These are phyloP conservation scores for Tolypocladium tropicale DNA, from an alignment of 2,329 filamentous ascomycete genomes.

Conservation along the genomic window DNA sequence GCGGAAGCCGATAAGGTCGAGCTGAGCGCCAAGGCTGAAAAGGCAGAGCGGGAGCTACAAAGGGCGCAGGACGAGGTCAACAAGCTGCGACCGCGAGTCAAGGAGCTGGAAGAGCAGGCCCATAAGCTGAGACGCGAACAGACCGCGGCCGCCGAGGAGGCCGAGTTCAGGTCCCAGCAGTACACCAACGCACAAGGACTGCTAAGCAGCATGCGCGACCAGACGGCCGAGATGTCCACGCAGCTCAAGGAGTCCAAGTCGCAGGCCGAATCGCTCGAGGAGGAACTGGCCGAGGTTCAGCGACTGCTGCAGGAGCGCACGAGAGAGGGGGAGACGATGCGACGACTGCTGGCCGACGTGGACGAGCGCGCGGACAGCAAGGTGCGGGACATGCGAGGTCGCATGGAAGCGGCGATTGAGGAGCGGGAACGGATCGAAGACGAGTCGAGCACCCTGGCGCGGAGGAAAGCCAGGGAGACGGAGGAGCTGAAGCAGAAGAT, in stretches of 20 bases:
- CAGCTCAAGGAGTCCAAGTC: slow-evolving; percentile 85
- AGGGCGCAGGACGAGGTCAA: slow-evolving; percentile 62
- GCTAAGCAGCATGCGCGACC: slow-evolving; percentile 86
- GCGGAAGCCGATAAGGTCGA: slow-evolving; percentile 74
- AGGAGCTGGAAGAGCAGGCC: slow-evolving; percentile 64
- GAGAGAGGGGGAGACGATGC: slow-evolving; percentile 90
- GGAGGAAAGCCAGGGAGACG: slow-evolving; percentile 68
- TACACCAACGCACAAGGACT: slow-evolving; percentile 77
- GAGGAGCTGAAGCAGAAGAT: slow-evolving; percentile 76
- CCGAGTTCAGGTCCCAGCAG: slow-evolving; percentile 74
- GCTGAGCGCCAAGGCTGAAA: slow-evolving; percentile 62
- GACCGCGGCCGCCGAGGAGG: slow-evolving; percentile 62
- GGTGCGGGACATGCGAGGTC: slow-evolving; percentile 78
- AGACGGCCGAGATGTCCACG: slow-evolving; percentile 75
- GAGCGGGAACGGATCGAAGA: slow-evolving; percentile 90
- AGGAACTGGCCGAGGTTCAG: slow-evolving; percentile 84
- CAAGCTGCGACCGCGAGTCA: slow-evolving; percentile 51
- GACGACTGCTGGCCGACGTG: slow-evolving; percentile 74
- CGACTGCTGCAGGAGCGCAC: slow-evolving; percentile 78
- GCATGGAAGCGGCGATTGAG: slow-evolving; percentile 83
- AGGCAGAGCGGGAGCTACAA: slow-evolving; percentile 57
- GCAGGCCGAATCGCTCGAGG: slow-evolving; percentile 76
- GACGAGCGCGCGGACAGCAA: slow-evolving; percentile 73
- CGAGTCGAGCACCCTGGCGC: slow-evolving; percentile 67
- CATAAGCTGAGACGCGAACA: slow-evolving; percentile 59